These are phyloP conservation scores for Luffa acutangula DNA, from an alignment of 306 rosid genomes.

Conservation along the genomic window DNA sequence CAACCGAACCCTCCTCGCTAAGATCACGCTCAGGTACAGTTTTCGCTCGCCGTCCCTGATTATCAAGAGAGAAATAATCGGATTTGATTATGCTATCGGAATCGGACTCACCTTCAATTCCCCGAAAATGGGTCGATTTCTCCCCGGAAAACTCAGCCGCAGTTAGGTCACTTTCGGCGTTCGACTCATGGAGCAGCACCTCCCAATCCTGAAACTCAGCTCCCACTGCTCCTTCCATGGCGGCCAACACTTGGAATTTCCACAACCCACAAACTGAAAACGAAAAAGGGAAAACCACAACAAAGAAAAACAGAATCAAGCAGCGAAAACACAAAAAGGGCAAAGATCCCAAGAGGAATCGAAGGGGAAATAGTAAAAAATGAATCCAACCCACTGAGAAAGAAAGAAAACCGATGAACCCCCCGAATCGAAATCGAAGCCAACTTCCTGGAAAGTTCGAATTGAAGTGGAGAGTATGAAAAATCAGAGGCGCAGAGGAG, in stretches of 20 bases:
- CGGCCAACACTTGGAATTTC: not conserved
- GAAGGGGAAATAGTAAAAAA: not conserved
- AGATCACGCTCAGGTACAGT: slow-evolving; percentile 10
- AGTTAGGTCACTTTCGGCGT: slow-evolving; percentile 2
- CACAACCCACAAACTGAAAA: not conserved
- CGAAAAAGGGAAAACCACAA: not conserved
- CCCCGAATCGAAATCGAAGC: not conserved
- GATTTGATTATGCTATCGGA: slow-evolving; percentile 43
- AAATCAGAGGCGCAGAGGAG: not conserved
- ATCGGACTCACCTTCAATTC: slow-evolving; percentile 30
- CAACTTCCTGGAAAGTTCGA: not conserved
- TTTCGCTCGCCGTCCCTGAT: slow-evolving; percentile 19
- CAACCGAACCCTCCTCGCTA: slow-evolving; percentile 32
- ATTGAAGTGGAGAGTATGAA: not conserved
- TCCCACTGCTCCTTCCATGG: slow-evolving; percentile 33
- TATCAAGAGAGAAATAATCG: slow-evolving; percentile 51
- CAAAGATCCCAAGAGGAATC: not conserved
- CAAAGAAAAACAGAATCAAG: not conserved
- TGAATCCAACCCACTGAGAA: not conserved
- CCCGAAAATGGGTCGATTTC: slow-evolving; percentile 13
- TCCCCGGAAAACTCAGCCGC: slow-evolving; percentile 4
- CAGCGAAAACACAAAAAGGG: not conserved
- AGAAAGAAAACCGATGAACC: not conserved
- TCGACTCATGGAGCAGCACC: slow-evolving; percentile 38
- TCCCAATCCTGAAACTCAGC: slow-evolving; percentile 61